Conservation (phyloP, 345 rosid species). For the Adansonia digitata region DNA sequence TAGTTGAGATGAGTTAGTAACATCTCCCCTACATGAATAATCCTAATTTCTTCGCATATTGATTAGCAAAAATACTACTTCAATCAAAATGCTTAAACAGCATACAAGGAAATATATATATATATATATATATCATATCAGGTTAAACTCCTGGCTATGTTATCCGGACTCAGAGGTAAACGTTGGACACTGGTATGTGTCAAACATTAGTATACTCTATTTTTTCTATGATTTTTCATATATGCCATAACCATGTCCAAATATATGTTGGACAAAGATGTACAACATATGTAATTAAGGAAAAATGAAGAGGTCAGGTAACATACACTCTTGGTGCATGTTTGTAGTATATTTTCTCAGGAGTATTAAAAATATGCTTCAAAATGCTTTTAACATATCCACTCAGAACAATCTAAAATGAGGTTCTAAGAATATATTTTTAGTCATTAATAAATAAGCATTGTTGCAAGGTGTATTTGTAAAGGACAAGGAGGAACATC, state of each 20-base stretch:
- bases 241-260: too few relatives aligned
- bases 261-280: too few relatives aligned
- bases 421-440: background rate
- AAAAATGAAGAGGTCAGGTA: too few relatives aligned
- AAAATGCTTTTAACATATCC: background rate
- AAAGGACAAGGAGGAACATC: background rate
- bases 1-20: background rate
- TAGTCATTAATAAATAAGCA: background rate
- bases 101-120: too few relatives aligned
- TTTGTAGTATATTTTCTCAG: background rate
- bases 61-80: background rate
- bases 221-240: background rate
- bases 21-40: background rate
- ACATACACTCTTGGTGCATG: background rate
- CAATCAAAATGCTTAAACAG: background rate
- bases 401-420: background rate
- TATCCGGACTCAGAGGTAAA: background rate
- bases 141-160: background rate
- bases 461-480: background rate
- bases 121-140: background rate
- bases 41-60: background rate
- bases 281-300: too few relatives aligned
- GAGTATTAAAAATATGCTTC: background rate
- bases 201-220: background rate
- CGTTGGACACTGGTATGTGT: background rate